phyloP scores from a whole-genome alignment of 257 asterid species.

The Cordia subcordata region DNA sequence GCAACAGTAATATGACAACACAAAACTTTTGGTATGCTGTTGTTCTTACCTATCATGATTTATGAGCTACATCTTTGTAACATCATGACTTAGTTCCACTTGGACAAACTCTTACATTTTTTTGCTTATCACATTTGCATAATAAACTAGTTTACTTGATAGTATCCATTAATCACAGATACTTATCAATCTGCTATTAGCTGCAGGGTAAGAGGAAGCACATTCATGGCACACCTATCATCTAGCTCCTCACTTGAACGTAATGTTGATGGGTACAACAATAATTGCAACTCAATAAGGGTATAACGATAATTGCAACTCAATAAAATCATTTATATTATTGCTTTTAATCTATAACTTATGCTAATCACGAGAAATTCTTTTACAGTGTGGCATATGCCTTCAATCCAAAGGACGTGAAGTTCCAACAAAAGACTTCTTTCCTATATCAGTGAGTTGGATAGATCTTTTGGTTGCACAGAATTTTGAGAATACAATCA shows the following conservation, averaged over 20 bases:
- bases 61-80: too few species aligned
- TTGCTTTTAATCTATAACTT: conserved; percentile 3
- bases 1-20: too few species aligned
- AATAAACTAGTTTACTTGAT: not conserved
- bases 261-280: conserved; percentile 53
- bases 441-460: too few species aligned
- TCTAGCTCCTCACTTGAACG: conserved; percentile 39
- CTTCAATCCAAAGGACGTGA: conserved; percentile 77
- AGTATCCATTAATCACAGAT: too few species aligned
- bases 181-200: not conserved
- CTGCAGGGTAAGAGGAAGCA: conserved; percentile 42
- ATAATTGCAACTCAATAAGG: conserved; percentile 1
- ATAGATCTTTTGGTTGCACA: too few species aligned
- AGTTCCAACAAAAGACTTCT: conserved; percentile 25
- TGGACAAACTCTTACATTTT: too few species aligned
- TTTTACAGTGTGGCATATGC: conserved; percentile 59
- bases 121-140: not conserved
- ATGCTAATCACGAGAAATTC: conserved; percentile 1
- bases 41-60: too few species aligned
- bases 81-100: not conserved
- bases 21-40: too few species aligned
- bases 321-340: not conserved
- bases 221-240: conserved; percentile 34
- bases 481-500: too few species aligned
- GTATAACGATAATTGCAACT: too few species aligned